Evolutionary conservation across 2,329 filamentous ascomycete species (phyloP).

Genomic region (Fusarium chaquense): DNA sequence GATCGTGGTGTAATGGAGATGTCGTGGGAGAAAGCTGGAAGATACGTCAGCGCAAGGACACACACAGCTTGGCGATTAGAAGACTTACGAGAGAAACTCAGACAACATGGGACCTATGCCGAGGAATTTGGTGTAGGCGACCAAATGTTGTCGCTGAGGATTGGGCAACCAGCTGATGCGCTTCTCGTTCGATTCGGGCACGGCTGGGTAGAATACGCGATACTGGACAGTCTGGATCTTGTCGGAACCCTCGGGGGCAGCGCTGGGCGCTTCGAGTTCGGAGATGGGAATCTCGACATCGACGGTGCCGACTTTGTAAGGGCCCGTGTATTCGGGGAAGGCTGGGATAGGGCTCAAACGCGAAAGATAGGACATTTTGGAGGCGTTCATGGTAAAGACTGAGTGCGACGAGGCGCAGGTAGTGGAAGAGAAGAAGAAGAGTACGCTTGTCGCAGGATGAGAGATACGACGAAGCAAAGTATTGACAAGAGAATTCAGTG

Average conservation of each 20-base stretch:
- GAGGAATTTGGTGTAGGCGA: slow-evolving; percentile 81
- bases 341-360: slow-evolving; percentile 75
- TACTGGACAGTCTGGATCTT: slow-evolving; percentile 80
- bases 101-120: slow-evolving; percentile 71
- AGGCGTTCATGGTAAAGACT: slow-evolving; percentile 35
- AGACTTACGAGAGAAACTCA: slow-evolving; percentile 69
- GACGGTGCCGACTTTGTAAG: slow-evolving; percentile 75
- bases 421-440: neutral
- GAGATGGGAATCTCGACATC: slow-evolving; percentile 83
- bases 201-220: slow-evolving; percentile 83
- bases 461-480: neutral
- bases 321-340: slow-evolving; percentile 80
- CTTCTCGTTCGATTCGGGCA: slow-evolving; percentile 63
- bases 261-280: slow-evolving; percentile 66
- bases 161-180: slow-evolving; percentile 81
- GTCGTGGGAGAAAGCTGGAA: slow-evolving; percentile 72
- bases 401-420: neutral
- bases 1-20: slow-evolving; percentile 79
- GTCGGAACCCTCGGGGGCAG: slow-evolving; percentile 64
- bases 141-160: slow-evolving; percentile 79
- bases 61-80: no score
- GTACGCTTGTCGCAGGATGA: neutral
- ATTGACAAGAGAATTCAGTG: neutral
- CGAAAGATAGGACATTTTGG: slow-evolving; percentile 63
- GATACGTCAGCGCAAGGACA: slow-evolving; percentile 3